These are phyloP conservation scores for Collybia sp. DNA, from an alignment of 768 basidiomycete genomes.

Conservation along the genomic window DNA sequence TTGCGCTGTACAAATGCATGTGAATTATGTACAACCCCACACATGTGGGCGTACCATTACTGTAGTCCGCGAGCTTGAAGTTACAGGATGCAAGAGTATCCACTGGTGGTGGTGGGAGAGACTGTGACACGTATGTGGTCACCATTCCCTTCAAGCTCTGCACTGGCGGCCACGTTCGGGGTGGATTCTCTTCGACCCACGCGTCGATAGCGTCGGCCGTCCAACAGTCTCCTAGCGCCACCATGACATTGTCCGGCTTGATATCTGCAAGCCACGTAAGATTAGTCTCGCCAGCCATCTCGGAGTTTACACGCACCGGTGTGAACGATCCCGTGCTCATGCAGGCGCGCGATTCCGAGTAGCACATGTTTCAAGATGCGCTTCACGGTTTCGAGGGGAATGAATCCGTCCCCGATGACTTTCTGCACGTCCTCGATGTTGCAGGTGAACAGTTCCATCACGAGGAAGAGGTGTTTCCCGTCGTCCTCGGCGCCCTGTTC, in stretches of 20 bases:
- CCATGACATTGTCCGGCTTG: too few species aligned
- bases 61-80: slow-evolving; percentile 12
- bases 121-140: slow-evolving; percentile 9
- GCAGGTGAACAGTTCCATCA: slow-evolving; percentile 17
- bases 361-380: slow-evolving; percentile 19
- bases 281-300: not conserved
- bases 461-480: slow-evolving; percentile 21
- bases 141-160: slow-evolving; percentile 13
- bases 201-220: slow-evolving; percentile 4
- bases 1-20: too few species aligned
- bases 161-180: slow-evolving; percentile 7
- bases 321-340: slow-evolving; percentile 18
- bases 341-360: slow-evolving; percentile 15
- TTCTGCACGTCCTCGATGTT: slow-evolving; percentile 14
- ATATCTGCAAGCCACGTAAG: too few species aligned
- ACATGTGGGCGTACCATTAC: slow-evolving; percentile 6
- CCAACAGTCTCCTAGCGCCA: slow-evolving; percentile 5
- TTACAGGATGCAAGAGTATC: slow-evolving; percentile 9
- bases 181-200: slow-evolving; percentile 12
- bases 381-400: slow-evolving; percentile 20
- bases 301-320: slow-evolving; percentile 14
- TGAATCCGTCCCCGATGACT: slow-evolving; percentile 1
- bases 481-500: slow-evolving; percentile 14
- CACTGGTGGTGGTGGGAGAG: slow-evolving; percentile 11
- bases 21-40: too few species aligned